Evolutionary conservation across 306 rosid genomes (phyloP), one percentile per base, ranked within the genome.

Genomic region (Arachis stenosperma): DNA sequence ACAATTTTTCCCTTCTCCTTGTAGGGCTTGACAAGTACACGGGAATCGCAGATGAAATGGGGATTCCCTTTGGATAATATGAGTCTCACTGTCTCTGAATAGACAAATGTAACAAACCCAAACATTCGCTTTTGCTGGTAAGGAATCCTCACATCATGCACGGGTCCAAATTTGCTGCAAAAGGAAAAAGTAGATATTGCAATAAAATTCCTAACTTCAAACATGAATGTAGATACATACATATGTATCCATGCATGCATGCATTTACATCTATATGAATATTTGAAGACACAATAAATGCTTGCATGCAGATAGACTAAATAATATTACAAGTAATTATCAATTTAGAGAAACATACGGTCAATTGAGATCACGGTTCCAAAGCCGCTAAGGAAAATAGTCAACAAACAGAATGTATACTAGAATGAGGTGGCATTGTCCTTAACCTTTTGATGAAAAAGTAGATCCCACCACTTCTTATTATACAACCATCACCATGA

Each of bases 81-180:
- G 79, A 69, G 78, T 80, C 81, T 86, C 13, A 86, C 96, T 1
- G 96, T 90, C 78, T 90, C 96, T 30, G 96, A 89, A 74, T 81
- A 83, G 81, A 88, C 90, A 74, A 90, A 90, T 6, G 96, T 90
- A 44, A 90, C 96, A 69, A 90, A 90, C 36, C 96, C 96, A 65
- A 90, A 90, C 96, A 90, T 90, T 53, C 96, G 80, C 75, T 90
- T 88, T 75, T 86, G 91, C 81, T 88, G 96, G 72, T 90, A 88
- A 2, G 96, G 96, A 67, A 90, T 90, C 79, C 96, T 85, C 14
- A 90, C 96, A 65, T 90, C 96, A 83, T 90, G 96, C 62, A 90
- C 96, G 8, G 90, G 96, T 61, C 96, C 96, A 52, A 71, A 90
- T 82, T 81, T 85, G 87, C 96, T 90, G 71, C 79, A 76, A 76